phyloP scores from a whole-genome alignment of 805 yeast genomes.

The Blastobotrys americana region DNA sequence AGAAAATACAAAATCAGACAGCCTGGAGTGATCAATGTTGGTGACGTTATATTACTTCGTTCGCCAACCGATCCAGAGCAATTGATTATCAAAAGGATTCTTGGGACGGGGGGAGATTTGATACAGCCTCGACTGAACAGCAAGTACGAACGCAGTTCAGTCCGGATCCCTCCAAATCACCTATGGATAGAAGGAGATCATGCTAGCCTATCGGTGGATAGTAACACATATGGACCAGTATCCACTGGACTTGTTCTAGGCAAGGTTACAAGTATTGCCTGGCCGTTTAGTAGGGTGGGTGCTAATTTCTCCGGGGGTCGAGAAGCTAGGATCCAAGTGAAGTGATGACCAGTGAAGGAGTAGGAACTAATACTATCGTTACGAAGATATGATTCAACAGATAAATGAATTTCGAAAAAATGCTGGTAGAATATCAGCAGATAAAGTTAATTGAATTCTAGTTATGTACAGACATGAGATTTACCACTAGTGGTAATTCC shows the following conservation, averaged over 20 bases:
- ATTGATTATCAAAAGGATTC: constrained; percentile 71
- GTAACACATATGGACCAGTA: constrained; percentile 83
- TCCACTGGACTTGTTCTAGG: constrained; percentile 77
- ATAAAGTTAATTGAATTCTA: background rate
- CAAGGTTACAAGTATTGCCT: constrained; percentile 57
- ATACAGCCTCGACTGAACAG: constrained; percentile 43
- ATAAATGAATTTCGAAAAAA: background rate
- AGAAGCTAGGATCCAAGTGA: constrained; percentile 34
- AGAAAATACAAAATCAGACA: constrained; percentile 54
- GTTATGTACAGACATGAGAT: background rate
- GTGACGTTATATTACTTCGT: constrained; percentile 70
- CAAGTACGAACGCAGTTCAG: constrained; percentile 55
- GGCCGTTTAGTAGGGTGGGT: constrained; percentile 60
- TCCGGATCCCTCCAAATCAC: constrained; percentile 68
- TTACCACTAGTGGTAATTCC: background rate
- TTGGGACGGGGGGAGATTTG: constrained; percentile 67
- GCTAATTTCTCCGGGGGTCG: constrained; percentile 43
- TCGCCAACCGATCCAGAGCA: constrained; percentile 77
- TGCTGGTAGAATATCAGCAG: background rate
- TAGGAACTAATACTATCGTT: too few species aligned
- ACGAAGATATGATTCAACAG: too few species aligned
- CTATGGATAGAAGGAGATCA: constrained; percentile 96
- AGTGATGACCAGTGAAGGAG: constrained; percentile 6
- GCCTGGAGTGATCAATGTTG: constrained; percentile 42
- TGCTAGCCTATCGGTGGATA: constrained; percentile 58